phyloP scores from a whole-genome alignment of 2,329 filamentous ascomycete genomes.

The Madurella mycetomatis region DNA sequence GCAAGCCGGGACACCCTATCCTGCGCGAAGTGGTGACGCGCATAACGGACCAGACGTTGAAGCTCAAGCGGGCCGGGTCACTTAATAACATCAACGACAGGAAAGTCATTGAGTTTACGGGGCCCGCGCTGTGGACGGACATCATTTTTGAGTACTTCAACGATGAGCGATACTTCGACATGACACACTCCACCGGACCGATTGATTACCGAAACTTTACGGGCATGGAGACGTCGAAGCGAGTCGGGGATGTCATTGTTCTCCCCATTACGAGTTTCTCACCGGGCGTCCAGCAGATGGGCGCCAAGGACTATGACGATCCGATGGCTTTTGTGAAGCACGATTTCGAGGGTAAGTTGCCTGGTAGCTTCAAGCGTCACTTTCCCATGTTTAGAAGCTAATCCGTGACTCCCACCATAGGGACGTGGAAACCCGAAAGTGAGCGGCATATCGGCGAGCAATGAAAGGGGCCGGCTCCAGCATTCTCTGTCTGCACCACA shows the following conservation, averaged over 20 bases:
- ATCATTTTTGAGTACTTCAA: conserved; percentile 91
- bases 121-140: conserved; percentile 93
- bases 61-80: conserved; percentile 62
- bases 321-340: conserved; percentile 98
- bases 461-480: conserved; percentile 5
- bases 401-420: conserved; percentile 36
- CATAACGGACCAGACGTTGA: conserved; percentile 78
- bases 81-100: conserved; percentile 59
- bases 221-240: conserved; percentile 75
- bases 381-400: no score
- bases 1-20: conserved; percentile 90
- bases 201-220: conserved; percentile 89
- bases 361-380: background rate
- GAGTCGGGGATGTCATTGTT: conserved; percentile 88
- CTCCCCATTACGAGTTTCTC: conserved; percentile 97
- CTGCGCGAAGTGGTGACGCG: conserved; percentile 81
- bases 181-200: conserved; percentile 62
- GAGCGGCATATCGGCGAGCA: conserved; percentile 63
- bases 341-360: conserved; percentile 75
- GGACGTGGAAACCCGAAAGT: conserved; percentile 70
- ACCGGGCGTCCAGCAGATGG: conserved; percentile 91
- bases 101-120: conserved; percentile 88
- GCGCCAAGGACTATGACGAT: conserved; percentile 79
- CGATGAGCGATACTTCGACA: conserved; percentile 81
- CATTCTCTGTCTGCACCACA: background rate